These are phyloP conservation scores for Aspergillus coremiiformis DNA, from an alignment of 495 filamentous ascomycete species.

Conservation along the genomic window DNA sequence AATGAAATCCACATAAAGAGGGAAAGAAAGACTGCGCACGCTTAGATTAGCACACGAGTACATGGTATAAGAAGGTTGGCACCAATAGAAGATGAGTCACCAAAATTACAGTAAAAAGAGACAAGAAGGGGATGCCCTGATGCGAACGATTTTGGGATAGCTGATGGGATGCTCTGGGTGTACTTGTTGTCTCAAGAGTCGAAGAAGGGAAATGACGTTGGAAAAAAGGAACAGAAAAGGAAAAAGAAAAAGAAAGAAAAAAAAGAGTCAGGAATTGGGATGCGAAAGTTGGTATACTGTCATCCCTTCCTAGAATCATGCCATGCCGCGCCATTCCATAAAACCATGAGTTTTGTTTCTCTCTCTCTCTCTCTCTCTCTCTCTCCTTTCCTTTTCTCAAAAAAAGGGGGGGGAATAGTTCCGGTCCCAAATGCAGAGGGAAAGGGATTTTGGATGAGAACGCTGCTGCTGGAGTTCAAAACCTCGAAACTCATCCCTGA, in stretches of 20 bases:
- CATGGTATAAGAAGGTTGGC: not conserved
- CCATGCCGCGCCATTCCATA: conserved; percentile 5
- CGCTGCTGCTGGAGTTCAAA: too few relatives aligned
- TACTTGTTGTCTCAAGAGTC: not conserved
- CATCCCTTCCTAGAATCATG: conserved; percentile 1
- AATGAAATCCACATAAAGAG: not conserved
- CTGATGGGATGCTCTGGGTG: not conserved
- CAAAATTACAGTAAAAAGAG: not conserved
- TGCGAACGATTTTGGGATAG: not conserved
- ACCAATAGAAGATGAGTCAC: not conserved
- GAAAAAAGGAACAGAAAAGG: too few relatives aligned
- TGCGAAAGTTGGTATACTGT: not conserved
- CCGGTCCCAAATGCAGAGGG: not conserved
- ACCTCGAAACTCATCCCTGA: too few relatives aligned
- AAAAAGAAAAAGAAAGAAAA: conserved; percentile 5
- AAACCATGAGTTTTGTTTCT: not conserved
- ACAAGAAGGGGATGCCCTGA: not conserved
- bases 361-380: not conserved
- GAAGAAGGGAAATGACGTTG: too few relatives aligned
- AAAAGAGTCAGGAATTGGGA: conserved; percentile 3
- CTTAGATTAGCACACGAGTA: not conserved
- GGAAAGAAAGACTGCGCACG: not conserved
- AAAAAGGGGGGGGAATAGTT: too few relatives aligned
- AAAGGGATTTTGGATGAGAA: too few relatives aligned
- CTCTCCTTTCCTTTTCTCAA: not conserved